Conservation (phyloP, 805 yeast genomes). For the Pichia occidentalis region DNA sequence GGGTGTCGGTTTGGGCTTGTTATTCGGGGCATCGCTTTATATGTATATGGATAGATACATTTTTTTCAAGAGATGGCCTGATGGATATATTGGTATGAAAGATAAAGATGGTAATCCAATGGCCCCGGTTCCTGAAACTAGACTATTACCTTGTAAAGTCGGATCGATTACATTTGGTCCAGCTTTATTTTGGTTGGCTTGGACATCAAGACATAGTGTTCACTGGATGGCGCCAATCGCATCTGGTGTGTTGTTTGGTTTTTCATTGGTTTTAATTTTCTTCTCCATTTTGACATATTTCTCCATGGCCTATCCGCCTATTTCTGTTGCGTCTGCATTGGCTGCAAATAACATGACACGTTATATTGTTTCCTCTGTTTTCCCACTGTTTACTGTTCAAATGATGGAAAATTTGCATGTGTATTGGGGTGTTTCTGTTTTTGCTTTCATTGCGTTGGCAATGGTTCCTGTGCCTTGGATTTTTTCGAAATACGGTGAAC, state of each 20-base stretch:
- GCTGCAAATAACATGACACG: constrained; percentile 83
- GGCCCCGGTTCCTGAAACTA: constrained; percentile 53
- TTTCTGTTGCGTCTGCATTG: constrained; percentile 75
- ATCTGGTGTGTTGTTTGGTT: constrained; percentile 76
- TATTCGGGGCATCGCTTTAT: constrained; percentile 48
- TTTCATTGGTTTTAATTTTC: constrained; percentile 65
- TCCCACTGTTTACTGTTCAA: constrained; percentile 82
- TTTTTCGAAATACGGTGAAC: constrained; percentile 52
- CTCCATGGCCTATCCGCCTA: constrained; percentile 65
- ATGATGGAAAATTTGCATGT: constrained; percentile 68
- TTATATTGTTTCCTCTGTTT: constrained; percentile 66
- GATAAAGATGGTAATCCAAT: constrained; percentile 50
- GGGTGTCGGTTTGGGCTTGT: constrained; percentile 64
- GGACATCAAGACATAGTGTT: constrained; percentile 56
- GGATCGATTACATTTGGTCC: constrained; percentile 65
- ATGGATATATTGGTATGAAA: constrained; percentile 52
- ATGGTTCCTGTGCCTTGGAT: constrained; percentile 73
- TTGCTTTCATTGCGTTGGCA: constrained; percentile 59
- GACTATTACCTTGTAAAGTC: constrained; percentile 53
- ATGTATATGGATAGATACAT: constrained; percentile 40
- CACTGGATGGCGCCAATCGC: constrained; percentile 76
- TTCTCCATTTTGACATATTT: constrained; percentile 65
- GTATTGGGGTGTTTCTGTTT: constrained; percentile 73
- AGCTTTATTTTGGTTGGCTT: constrained; percentile 73
- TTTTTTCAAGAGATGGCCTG: constrained; percentile 52